Conservation (phyloP, 2,329 filamentous ascomycete species). For the Bisporella sp. region DNA sequence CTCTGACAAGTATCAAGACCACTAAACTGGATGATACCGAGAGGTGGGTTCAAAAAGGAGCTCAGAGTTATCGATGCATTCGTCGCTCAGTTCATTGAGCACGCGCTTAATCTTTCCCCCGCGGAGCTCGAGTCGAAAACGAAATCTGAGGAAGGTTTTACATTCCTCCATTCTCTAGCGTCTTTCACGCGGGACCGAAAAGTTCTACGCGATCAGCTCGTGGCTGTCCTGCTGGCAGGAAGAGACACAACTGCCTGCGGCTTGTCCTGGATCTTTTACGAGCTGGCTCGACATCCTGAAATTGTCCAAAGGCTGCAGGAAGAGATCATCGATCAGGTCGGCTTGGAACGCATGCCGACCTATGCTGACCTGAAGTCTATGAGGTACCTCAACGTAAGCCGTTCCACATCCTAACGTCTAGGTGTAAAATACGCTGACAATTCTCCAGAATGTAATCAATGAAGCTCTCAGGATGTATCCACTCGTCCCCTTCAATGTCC, state of each 20-base stretch:
- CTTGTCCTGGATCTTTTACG: conserved; percentile 76
- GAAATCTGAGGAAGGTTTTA: conserved; percentile 67
- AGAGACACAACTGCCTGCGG: conserved; percentile 82
- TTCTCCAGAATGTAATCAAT: conserved; percentile 56
- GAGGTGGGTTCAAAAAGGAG: conserved; percentile 52
- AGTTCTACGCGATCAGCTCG: conserved; percentile 76
- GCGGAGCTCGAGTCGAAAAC: conserved; percentile 68
- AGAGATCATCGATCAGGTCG: conserved; percentile 65
- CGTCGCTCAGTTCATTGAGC: conserved; percentile 70
- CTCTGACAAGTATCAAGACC: conserved; percentile 36
- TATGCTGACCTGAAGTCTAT: conserved; percentile 82
- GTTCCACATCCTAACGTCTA: background rate
- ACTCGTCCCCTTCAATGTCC: conserved; percentile 72
- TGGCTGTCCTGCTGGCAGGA: conserved; percentile 76
- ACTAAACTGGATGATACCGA: conserved; percentile 56
- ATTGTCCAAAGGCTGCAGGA: conserved; percentile 60
- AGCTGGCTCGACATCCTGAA: conserved; percentile 65
- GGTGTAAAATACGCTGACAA: background rate
- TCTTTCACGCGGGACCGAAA: conserved; percentile 66
- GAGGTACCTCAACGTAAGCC: conserved; percentile 59
- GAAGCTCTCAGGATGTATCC: conserved; percentile 76
- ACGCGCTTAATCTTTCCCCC: conserved; percentile 59
- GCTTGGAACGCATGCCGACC: conserved; percentile 53
- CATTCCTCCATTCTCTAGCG: conserved; percentile 81
- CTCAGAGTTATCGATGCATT: conserved; percentile 69